These are phyloP conservation scores for Corylus heterophylla DNA, from an alignment of 306 rosid genomes.

Conservation along the genomic window DNA sequence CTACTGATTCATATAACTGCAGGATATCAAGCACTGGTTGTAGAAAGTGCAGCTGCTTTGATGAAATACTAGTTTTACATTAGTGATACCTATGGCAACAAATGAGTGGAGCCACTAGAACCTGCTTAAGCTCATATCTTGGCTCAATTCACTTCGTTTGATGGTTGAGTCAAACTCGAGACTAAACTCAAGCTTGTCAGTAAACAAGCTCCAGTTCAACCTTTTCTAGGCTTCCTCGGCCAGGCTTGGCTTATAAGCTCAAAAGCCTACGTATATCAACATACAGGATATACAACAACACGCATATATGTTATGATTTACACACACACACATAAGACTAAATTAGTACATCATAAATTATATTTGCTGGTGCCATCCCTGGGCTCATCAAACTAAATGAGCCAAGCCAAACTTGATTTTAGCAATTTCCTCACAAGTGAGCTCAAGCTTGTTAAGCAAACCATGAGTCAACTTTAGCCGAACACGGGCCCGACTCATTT, in stretches of 20 bases:
- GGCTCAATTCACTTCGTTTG: neutral
- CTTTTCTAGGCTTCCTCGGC: neutral
- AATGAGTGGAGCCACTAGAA: neutral
- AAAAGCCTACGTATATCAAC: neutral
- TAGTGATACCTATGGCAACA: neutral
- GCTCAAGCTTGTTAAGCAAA: neutral
- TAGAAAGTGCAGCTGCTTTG: neutral
- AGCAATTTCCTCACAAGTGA: neutral
- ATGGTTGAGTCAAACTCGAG: neutral
- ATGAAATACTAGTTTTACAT: neutral
- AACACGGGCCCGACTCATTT: neutral
- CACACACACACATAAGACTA: neutral
- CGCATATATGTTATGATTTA: neutral
- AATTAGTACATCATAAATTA: neutral
- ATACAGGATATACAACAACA: neutral
- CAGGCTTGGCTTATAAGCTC: neutral
- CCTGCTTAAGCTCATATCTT: neutral
- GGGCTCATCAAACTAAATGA: conserved; percentile 2
- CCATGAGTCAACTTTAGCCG: neutral
- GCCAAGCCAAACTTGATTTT: neutral
- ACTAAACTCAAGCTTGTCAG: neutral
- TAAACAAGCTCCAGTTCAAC: neutral
- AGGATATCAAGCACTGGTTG: no score
- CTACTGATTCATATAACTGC: no score
- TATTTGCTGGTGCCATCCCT: neutral